Evolutionary conservation across 495 filamentous ascomycete genomes (phyloP).

Genomic region (Aspergillus campestris): DNA sequence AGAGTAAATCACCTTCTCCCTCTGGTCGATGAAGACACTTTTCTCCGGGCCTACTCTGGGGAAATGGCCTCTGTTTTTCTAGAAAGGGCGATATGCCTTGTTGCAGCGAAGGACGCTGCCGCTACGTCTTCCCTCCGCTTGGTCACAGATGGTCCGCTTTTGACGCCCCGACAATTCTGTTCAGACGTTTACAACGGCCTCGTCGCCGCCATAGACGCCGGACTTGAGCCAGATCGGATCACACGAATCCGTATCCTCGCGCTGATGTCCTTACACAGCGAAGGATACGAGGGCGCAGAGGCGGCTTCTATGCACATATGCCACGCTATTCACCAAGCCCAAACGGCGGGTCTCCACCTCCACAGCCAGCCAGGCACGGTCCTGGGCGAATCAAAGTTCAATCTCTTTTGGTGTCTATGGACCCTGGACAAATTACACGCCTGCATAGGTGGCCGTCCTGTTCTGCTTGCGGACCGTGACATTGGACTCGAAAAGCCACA

Average conservation of each 20-base stretch:
- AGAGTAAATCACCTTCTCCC: constrained; percentile 30
- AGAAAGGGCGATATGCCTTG: constrained; percentile 37
- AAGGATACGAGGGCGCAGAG: constrained; percentile 38
- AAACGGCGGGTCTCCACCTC: constrained; percentile 58
- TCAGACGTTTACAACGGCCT: constrained; percentile 32
- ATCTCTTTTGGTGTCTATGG: constrained; percentile 61
- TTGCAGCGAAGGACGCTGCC: constrained; percentile 34
- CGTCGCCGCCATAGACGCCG: constrained; percentile 28
- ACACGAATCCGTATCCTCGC: constrained; percentile 39
- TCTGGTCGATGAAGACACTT: constrained; percentile 26
- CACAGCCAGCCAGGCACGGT: constrained; percentile 27
- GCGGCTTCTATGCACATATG: constrained; percentile 37
- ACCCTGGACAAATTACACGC: constrained; percentile 58
- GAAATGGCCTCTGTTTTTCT: constrained; percentile 25
- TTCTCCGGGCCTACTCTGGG: constrained; percentile 12
- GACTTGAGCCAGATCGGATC: constrained; percentile 33
- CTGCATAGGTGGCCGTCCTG: constrained; percentile 54
- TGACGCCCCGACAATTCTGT: constrained; percentile 27
- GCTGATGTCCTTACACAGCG: constrained; percentile 38
- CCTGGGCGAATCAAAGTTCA: constrained; percentile 31
- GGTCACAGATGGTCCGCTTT: constrained; percentile 12
- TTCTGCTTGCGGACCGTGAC: constrained; percentile 59
- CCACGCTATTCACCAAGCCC: constrained; percentile 49
- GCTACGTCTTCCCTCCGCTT: constrained; percentile 27
- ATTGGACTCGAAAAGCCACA: constrained; percentile 35